Evolutionary conservation across 371 early-diverging fungal genomes (phyloP), one percentile per base, ranked within the genome.

Genomic region (Thermomucor indicae-seudaticae): DNA sequence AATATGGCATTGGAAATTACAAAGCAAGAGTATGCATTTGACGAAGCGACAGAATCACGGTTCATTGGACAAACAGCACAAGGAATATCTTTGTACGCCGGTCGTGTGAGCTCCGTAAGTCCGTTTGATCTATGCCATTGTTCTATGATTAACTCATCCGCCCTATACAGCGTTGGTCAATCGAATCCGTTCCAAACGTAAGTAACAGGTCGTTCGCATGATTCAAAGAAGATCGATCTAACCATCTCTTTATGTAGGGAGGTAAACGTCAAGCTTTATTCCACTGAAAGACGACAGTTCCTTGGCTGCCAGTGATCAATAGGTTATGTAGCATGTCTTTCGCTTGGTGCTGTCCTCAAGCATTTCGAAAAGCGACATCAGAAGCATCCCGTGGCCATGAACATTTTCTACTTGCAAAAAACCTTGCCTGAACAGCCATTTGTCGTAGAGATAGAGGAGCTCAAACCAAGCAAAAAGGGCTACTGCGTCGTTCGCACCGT

Each of bases 171-270:
- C 31, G 53, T 37, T 72, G 67, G 67, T 57, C 58, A 25, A 61
- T 70, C 28, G 74, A 70, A 19, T 56, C 58, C 24, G 70, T 70
- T 1, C 70, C 74, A 23, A 56, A 70, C 47, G 74, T 70, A 73
- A 69, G 56, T 58, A n/a, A 12, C 6, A 4, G 11, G 11, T 4
- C 2, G 25, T 2, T n/a, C n/a, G n/a, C n/a, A n/a, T n/a, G n/a
- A n/a, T n/a, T n/a, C n/a, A 32, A 29, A 16, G 23, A 17, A 28
- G 32, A 24, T 14, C 1, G 30, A 16, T 31, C 14, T 30, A n/a
- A n/a, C 4, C 3, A 39, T 17, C 12, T 29, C 28, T 20, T 31
- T 24, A 34, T 31, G 16, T 7, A 20, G 23, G 32, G 17, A 32
- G 6, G 6, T n/a, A 30, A 24, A 53, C 47, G 51, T n/a, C n/a